These are phyloP conservation scores for Blastomyces emzantsi DNA, from an alignment of 2,329 filamentous ascomycete species.

Conservation along the genomic window DNA sequence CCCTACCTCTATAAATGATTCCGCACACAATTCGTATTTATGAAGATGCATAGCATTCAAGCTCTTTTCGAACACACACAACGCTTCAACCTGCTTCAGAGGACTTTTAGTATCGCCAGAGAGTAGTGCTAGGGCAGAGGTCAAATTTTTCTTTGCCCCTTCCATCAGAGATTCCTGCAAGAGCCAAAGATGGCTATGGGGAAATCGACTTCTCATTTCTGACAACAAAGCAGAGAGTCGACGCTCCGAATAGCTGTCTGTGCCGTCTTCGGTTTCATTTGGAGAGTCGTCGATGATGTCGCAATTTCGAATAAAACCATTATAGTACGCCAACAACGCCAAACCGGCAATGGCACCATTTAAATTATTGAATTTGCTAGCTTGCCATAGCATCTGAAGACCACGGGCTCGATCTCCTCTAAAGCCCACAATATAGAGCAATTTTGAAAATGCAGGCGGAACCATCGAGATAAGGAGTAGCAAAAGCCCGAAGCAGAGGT, in stretches of 20 bases:
- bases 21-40: constrained; percentile 63
- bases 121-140: constrained; percentile 59
- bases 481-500: constrained; percentile 81
- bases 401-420: constrained; percentile 77
- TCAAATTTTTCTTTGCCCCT: constrained; percentile 56
- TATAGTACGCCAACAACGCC: constrained; percentile 76
- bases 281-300: constrained; percentile 65
- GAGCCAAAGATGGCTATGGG: constrained; percentile 74
- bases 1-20: constrained; percentile 57
- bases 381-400: constrained; percentile 80
- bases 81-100: constrained; percentile 79
- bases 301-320: constrained; percentile 72
- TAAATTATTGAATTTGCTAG: constrained; percentile 74
- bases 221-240: constrained; percentile 58
- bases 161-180: constrained; percentile 77
- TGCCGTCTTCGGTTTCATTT: constrained; percentile 42
- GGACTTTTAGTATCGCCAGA: constrained; percentile 52
- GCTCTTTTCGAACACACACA: constrained; percentile 77
- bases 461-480: constrained; percentile 85
- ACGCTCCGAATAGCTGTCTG: constrained; percentile 62
- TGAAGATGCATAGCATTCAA: constrained; percentile 71
- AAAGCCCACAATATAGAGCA: constrained; percentile 85
- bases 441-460: constrained; percentile 77
- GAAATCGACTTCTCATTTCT: constrained; percentile 69
- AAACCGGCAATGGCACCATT: constrained; percentile 87